Evolutionary conservation across 257 asterid genomes (phyloP), one percentile per base, ranked within the genome.

Genomic region (Hygrophila difformis): DNA sequence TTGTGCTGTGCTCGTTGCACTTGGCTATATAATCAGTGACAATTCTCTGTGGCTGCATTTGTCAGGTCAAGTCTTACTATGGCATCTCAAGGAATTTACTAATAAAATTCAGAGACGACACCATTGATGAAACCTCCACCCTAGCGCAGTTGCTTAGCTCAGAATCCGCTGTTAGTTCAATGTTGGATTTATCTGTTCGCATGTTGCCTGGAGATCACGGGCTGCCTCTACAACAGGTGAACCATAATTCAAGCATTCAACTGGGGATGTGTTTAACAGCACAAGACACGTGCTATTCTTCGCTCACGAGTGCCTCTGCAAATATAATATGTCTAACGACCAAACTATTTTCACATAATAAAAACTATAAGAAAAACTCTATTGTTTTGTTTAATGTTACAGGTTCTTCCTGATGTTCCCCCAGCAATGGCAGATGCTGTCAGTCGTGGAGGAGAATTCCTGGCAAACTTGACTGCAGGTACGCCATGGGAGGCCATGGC

Each of bases 401-500:
- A 91, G 95, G 88, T 69, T 33, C 66, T 86, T 40, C 96, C 96
- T 20, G 86, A 89, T 66, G 93, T 75, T 22, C 92, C 96, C 47
- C 98, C 94, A 11, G 94, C 81, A 40, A 79, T 85, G 98, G 82
- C 93, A 15, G 80, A 86, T 52, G 96, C 89, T 18, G 99, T 91
- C 33, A 82, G 71, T 21, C 84, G 87, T 10, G 84, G 99, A 53
- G 94, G 96, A 21, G 94, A 82, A 66, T 37, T 91, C 13, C 66
- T 91, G 75, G 86, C 81, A 0, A 73, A 49, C 61, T 61, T 91
- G 53, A 62, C 84, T 6, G 87, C 96, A 16, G 96, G 96, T 59
- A 86, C 99, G 13, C 99, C 96, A 15, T 91, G 96, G 99, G 96
- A 91, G 72, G 56, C 76, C 1, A 76, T 80, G 17, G 86, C 98